Conservation (phyloP, 768 basidiomycete species). For the Lyophyllum semitale region DNA sequence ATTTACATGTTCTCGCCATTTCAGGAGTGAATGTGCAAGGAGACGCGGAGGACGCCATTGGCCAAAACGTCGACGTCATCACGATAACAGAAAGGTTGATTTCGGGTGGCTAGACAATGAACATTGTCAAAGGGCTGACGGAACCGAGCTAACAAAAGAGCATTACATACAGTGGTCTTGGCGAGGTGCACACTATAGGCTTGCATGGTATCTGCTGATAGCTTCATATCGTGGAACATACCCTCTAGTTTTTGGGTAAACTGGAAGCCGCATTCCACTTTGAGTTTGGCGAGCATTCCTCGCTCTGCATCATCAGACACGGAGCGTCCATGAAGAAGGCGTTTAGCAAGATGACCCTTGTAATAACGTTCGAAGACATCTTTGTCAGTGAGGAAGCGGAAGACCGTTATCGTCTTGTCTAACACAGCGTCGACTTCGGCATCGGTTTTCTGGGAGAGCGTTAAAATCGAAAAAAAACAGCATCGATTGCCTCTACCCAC, state of each 20-base stretch:
- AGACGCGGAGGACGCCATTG: constrained; percentile 66
- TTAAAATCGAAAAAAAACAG: constrained; percentile 1
- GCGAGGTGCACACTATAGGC: constrained; percentile 67
- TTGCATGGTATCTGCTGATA: constrained; percentile 80
- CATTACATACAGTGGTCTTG: constrained; percentile 57
- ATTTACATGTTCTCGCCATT: constrained; percentile 65
- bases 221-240: constrained; percentile 97
- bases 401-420: constrained; percentile 95
- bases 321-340: constrained; percentile 82
- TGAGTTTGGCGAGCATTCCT: constrained; percentile 95
- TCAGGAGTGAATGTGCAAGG: constrained; percentile 68
- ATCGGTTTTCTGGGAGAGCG: constrained; percentile 80
- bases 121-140: constrained; percentile 6
- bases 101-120: constrained; percentile 56
- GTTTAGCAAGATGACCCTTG: constrained; percentile 92
- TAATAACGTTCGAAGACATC: constrained; percentile 99
- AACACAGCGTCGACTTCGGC: constrained; percentile 85
- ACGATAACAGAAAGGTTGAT: constrained; percentile 87
- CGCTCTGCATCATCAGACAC: constrained; percentile 97
- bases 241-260: constrained; percentile 98
- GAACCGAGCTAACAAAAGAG: neutral
- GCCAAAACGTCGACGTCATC: constrained; percentile 98
- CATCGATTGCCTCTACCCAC: constrained; percentile 47
- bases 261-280: constrained; percentile 93
- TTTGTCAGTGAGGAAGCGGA: constrained; percentile 92